phyloP scores from a whole-genome alignment of 352 stramenopile species.

The Phytophthora pini region DNA sequence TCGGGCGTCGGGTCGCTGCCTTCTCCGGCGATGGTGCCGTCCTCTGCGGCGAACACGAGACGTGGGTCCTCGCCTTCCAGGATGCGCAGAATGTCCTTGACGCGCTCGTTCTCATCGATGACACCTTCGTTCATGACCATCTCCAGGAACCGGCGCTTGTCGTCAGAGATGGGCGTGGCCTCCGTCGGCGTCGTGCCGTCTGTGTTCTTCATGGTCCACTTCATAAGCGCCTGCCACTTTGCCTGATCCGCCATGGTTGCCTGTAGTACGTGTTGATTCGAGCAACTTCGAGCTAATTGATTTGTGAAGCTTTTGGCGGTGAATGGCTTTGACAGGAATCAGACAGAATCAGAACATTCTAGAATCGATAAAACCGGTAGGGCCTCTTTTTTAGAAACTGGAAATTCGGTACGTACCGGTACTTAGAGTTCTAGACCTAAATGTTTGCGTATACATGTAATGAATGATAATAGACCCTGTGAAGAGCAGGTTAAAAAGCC shows the following conservation, averaged over 20 bases:
- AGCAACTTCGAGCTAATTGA: neutral
- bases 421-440: too few relatives aligned
- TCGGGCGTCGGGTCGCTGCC: conserved; percentile 52
- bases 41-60: conserved; percentile 63
- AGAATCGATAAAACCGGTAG: conserved; percentile 1
- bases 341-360: conserved; percentile 17
- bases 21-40: conserved; percentile 46
- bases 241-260: conserved; percentile 57
- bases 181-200: conserved; percentile 77
- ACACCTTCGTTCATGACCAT: conserved; percentile 86
- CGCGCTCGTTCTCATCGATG: conserved; percentile 86
- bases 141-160: conserved; percentile 83
- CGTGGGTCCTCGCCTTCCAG: conserved; percentile 77
- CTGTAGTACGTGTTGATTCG: neutral
- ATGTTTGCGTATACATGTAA: too few relatives aligned
- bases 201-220: conserved; percentile 90
- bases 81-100: conserved; percentile 87
- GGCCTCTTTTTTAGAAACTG: too few relatives aligned
- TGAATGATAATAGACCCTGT: too few relatives aligned
- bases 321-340: conserved; percentile 15
- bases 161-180: conserved; percentile 73
- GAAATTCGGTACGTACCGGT: too few relatives aligned
- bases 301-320: conserved; percentile 1
- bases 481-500: too few relatives aligned
- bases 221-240: conserved; percentile 90